phyloP scores from a whole-genome alignment of 164 flowering plant species.

The Santalum album region DNA sequence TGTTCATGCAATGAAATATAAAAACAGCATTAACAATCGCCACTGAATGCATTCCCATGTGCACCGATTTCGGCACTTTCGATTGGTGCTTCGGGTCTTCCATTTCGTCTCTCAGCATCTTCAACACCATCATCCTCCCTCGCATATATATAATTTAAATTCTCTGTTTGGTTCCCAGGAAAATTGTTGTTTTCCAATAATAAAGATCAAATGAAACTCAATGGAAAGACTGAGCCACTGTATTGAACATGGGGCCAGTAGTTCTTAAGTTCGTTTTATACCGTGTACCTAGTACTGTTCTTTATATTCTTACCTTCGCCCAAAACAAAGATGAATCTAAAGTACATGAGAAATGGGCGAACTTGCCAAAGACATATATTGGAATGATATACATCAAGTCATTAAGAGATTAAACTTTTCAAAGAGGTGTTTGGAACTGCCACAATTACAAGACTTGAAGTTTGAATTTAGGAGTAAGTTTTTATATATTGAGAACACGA shows the following conservation, averaged over 20 bases:
- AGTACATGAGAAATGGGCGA: slow-evolving; percentile 47
- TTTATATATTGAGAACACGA: slow-evolving; percentile 33
- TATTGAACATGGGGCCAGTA: too few species aligned
- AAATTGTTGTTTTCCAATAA: too few species aligned
- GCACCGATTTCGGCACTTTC: slow-evolving; percentile 24
- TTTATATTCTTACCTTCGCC: slow-evolving; percentile 61
- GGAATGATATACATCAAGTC: too few species aligned
- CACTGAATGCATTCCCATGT: slow-evolving; percentile 31
- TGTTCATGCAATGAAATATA: slow-evolving; percentile 44
- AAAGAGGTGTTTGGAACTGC: too few species aligned
- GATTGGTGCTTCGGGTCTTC: too few species aligned
- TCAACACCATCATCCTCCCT: slow-evolving; percentile 62
- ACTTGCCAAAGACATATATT: slow-evolving; percentile 25
- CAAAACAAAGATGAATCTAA: slow-evolving; percentile 26
- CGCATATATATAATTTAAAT: too few species aligned
- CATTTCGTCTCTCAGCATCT: slow-evolving; percentile 31
- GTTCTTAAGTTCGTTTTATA: too few species aligned
- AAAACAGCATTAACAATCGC: slow-evolving; percentile 44
- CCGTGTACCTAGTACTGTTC: too few species aligned
- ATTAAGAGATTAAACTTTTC: too few species aligned
- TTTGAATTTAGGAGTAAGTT: neutral
- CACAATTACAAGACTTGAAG: neutral
- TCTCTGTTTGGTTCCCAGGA: too few species aligned
- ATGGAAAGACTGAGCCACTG: too few species aligned
- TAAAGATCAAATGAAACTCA: too few species aligned